phyloP scores from a whole-genome alignment of 1,284 basidiomycete species.

The Trametes pubescens region DNA sequence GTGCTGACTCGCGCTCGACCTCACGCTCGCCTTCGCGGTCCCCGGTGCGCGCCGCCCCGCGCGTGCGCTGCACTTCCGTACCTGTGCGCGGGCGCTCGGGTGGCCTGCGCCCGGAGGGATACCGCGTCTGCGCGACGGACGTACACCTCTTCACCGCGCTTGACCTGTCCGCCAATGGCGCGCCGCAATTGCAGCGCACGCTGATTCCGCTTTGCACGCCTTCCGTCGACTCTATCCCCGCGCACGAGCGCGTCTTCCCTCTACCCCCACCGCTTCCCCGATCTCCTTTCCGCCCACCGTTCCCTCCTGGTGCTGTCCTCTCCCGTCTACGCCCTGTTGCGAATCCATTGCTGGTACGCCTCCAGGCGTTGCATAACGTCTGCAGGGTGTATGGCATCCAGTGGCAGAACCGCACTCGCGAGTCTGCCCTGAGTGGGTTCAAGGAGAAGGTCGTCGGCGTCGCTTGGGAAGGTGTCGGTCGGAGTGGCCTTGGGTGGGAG shows the following conservation, averaged over 20 bases:
- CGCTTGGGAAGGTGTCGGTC: constrained; percentile 65
- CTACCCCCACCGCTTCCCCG: constrained; percentile 38
- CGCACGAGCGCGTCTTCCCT: constrained; percentile 38
- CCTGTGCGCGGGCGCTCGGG: constrained; percentile 16
- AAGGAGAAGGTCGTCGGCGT: constrained; percentile 63
- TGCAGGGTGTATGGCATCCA: constrained; percentile 49
- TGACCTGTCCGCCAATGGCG: constrained; percentile 16
- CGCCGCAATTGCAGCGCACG: constrained; percentile 29
- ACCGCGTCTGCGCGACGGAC: constrained; percentile 51
- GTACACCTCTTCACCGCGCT: constrained; percentile 45
- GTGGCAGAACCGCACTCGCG: constrained; percentile 55
- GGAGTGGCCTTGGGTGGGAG: constrained; percentile 55
- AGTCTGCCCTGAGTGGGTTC: constrained; percentile 54
- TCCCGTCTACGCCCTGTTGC: constrained; percentile 57
- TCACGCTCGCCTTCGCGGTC: constrained; percentile 34
- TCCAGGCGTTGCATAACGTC: constrained; percentile 64
- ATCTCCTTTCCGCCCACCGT: constrained; percentile 39
- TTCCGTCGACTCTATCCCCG: constrained; percentile 20
- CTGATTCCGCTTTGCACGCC: constrained; percentile 35
- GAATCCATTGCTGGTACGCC: constrained; percentile 64
- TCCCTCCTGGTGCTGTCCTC: constrained; percentile 23
- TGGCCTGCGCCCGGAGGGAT: constrained; percentile 50
- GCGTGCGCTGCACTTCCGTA: constrained; percentile 22
- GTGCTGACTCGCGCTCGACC: constrained; percentile 32
- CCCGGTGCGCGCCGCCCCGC: constrained; percentile 19